These are phyloP conservation scores for Cruciata laevipes DNA, from an alignment of 257 asterid genomes.

Conservation along the genomic window DNA sequence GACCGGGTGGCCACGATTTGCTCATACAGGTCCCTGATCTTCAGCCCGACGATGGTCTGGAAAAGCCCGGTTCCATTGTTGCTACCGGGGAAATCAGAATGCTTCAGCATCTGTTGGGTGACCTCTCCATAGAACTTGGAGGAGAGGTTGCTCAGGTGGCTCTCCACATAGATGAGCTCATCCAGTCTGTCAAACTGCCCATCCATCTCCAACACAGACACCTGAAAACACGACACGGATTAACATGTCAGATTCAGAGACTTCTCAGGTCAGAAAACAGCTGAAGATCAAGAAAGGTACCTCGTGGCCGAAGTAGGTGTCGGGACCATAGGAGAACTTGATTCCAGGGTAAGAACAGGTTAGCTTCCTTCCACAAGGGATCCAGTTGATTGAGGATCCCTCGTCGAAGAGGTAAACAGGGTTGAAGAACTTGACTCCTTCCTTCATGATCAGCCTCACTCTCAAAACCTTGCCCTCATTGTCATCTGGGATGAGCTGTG, in stretches of 20 bases:
- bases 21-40: slow-evolving; percentile 90
- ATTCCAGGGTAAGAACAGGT: slow-evolving; percentile 99
- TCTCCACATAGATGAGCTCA: slow-evolving; percentile 84
- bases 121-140: slow-evolving; percentile 94
- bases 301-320: slow-evolving; percentile 77
- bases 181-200: slow-evolving; percentile 96
- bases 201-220: slow-evolving; percentile 93
- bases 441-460: slow-evolving; percentile 84
- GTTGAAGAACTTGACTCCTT: slow-evolving; percentile 71
- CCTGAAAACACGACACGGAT: slow-evolving; percentile 32
- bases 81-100: slow-evolving; percentile 92
- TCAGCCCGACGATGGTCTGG: slow-evolving; percentile 84
- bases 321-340: slow-evolving; percentile 86
- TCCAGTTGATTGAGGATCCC: slow-evolving; percentile 93
- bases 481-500: slow-evolving; percentile 89
- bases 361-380: slow-evolving; percentile 94
- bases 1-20: slow-evolving; percentile 59
- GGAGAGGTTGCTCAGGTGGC: slow-evolving; percentile 93
- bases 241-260: no score
- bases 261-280: no score
- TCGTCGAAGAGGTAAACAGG: slow-evolving; percentile 95
- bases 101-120: slow-evolving; percentile 96
- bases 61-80: slow-evolving; percentile 96
- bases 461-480: slow-evolving; percentile 87
- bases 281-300: slow-evolving; percentile 22